Evolutionary conservation across 208 protist species (phyloP), one percentile per base, ranked within the genome.

Genomic region (Crithidia mellificae): DNA sequence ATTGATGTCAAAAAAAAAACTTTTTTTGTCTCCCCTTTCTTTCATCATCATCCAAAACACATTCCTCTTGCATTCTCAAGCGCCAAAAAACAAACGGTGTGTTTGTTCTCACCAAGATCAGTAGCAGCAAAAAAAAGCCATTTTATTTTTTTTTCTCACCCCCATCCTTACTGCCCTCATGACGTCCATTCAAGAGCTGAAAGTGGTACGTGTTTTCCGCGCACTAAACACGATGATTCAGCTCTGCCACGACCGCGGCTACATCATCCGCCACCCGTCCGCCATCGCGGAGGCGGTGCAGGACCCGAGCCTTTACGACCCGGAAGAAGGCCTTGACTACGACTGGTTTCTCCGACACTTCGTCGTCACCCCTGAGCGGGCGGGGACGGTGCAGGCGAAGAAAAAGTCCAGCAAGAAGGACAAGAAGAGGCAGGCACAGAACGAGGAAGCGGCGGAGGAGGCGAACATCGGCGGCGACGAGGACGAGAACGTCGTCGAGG

Each of bases 171-270:
- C 11, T 11, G 34, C 5, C 34, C 32, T 20, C 24, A 95, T 95
- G 90, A 81, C 74, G 14, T 92, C 86, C 6, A 88, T 90, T 25
- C 74, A 83, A 49, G 85, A 93, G 54, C 66, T 95, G 19, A 86
- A 87, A 51, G 51, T 85, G 32, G 80, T 90, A 43, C 85, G 88
- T 7, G 49, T 93, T 19, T 96, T 89, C 58, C 87, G 90, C 17
- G 87, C 83, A n/a, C 85, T 80, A 61, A 91, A 92, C 72, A 96
- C 87, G 20, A 72, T 80, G 19, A 80, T 93, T 29, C 85, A 89
- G 49, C 74, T 96, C 56, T 92, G 85, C 57, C 72, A 77, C 32
- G 87, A 96, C 55, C 83, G 87, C 25, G 87, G 85, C 72, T 93
- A 85, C 76, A 47, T 72, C 22, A 76, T 96, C 20, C 83, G 84